Base-by-base conservation (phyloP, 345 rosid genomes). In the Eucalyptus camaldulensis region DNA sequence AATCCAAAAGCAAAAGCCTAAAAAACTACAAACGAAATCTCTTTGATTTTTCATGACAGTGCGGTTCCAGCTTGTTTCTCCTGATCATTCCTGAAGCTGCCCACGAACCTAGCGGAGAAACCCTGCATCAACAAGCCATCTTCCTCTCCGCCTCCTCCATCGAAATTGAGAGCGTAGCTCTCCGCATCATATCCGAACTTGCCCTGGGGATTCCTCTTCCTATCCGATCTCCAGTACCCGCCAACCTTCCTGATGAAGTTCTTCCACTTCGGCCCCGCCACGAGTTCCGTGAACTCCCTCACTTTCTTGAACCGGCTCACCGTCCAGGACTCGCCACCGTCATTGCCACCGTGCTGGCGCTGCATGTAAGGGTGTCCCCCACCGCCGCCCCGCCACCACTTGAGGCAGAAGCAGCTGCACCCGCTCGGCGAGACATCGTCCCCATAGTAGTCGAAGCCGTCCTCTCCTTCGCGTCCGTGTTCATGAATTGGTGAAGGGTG, bases 101-200 rank as follows among this genome's bases (percentile, higher is more conserved):
- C 89, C 40, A 88, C 88, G 49, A 90, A 89, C 91, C 93, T 93
- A 15, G 92, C 86, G 7, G 96, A 87, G 89, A 91, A 90, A 83
- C 65, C 88, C 47, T 87, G 89, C 45, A 88, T 89, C 91, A 90
- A 80, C 91, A 89, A 67, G 80, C 21, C 91, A 85, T 91, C 90
- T 29, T 90, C 94, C 53, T 93, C 95, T 80, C 92, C 95, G 10
- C 69, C 53, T 15, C 94, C 92, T 27, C 89, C 15, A 24, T 94
- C 97, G 81, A 95, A 95, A 89, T 95, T 94, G 33, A 95, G 94
- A 16, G 95, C 95, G 87, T 95, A 95, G 91, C 94, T 94, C 43
- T 91, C 88, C 25, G 96, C 87, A 88, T 94, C 95, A 80, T 95
- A 95, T 13, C 93, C 93, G 85, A 91, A 92, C 87, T 80, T 86